Base-by-base conservation (phyloP, 257 asterid genomes). In the Leptodermis oblonga region DNA sequence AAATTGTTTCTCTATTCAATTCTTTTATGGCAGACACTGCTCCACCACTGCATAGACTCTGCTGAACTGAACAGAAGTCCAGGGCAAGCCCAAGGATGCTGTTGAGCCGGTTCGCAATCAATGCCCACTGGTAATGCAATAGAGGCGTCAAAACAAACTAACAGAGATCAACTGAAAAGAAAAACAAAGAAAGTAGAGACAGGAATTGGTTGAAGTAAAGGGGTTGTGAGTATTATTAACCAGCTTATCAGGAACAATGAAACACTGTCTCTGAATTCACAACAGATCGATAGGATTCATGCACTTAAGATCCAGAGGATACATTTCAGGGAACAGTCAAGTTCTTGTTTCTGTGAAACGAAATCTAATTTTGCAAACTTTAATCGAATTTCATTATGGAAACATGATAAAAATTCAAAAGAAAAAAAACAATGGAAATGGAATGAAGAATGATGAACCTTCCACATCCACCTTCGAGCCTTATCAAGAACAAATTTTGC, bases 381-480 rank as follows among this genome's bases (percentile, higher is more conserved):
- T n/a, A n/a, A n/a, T 31, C 9, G 2, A 17, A 61, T 31, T 46
- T 39, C 48, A 62, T 4, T 36, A 31, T n/a, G 15, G 54, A 11
- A 5, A 60, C n/a, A 46, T 37, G 34, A 28, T 30, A 60, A n/a
- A n/a, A n/a, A n/a, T n/a, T n/a, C n/a, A n/a, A n/a, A n/a, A n/a
- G n/a, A n/a, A n/a, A n/a, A n/a, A n/a, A n/a, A n/a, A n/a, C n/a
- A n/a, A 60, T 39, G 42, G 45, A 48, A 65, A 55, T 62, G 67
- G 62, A 63, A 66, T 14, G 25, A 62, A 65, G 64, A 65, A 82
- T 43, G 67, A 72, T 59, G 61, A 71, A 92, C 98, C 97, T 93
- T 93, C 96, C 95, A 93, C 97, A 89, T 93, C 97, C 96, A 88
- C 83, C 85, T 86, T 72, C 97, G 89, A 74, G 87, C 86, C 82